Percentiles rank a stretch among this genome's conserved stretches.
These are phyloP conservation scores for Mycena rosella DNA, from an alignment of 768 basidiomycete species.

Conservation along the genomic window DNA sequence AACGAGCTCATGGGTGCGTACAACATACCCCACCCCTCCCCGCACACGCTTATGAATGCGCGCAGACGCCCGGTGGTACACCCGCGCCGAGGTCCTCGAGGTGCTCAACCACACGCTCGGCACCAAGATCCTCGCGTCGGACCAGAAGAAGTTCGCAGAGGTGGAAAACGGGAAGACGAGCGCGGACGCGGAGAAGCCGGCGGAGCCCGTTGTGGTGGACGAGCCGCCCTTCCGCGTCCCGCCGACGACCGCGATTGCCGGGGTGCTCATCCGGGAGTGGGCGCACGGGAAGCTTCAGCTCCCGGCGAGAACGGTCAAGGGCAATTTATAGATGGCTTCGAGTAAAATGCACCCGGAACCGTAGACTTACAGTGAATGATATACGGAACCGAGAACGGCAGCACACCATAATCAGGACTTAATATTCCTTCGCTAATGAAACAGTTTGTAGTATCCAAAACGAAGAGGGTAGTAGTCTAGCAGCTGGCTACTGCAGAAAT, in stretches of 20 bases:
- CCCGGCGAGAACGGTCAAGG: slow-evolving; percentile 35
- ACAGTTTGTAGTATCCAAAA: too few relatives aligned
- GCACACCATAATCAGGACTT: too few relatives aligned
- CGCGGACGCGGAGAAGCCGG: background rate
- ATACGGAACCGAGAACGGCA: background rate
- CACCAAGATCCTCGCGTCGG: slow-evolving; percentile 59
- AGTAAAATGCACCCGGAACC: background rate
- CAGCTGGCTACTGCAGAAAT: too few relatives aligned
- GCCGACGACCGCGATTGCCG: slow-evolving; percentile 82
- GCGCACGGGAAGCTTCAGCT: slow-evolving; percentile 68
- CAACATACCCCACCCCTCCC: background rate
- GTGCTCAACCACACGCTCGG: slow-evolving; percentile 72
- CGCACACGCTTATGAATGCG: too few relatives aligned
- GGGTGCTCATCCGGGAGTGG: slow-evolving; percentile 90
- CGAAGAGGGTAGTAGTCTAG: too few relatives aligned
- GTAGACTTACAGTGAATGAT: background rate
- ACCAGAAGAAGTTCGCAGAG: slow-evolving; percentile 65
- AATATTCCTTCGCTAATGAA: too few relatives aligned
- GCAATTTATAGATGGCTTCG: slow-evolving; percentile 34
- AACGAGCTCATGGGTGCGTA: slow-evolving; percentile 91
- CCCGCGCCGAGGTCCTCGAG: slow-evolving; percentile 74
- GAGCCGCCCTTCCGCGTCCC: slow-evolving; percentile 81
- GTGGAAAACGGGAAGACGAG: slow-evolving; percentile 49
- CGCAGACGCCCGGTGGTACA: slow-evolving; percentile 94
- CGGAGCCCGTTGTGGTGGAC: slow-evolving; percentile 34